A percentile compares a stretch with the other conserved stretches of the same genome.
Conservation (phyloP, 345 rosid species). For the Draba incana region DNA sequence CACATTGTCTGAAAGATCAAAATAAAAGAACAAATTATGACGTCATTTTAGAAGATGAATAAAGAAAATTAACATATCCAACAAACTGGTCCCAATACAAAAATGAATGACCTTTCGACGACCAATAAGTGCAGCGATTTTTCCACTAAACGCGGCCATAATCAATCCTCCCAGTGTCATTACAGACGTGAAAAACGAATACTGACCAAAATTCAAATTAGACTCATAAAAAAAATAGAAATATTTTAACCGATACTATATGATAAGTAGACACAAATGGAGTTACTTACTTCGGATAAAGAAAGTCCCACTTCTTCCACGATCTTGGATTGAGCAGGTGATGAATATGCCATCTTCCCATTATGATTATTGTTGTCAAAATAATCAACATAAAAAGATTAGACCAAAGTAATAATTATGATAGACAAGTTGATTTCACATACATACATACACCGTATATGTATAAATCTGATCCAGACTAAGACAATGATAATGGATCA, state of each 20-base stretch:
- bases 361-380: neutral
- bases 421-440: no score
- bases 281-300: conserved; percentile 57
- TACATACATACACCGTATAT: no score
- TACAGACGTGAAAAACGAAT: conserved; percentile 41
- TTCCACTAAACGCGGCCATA: conserved; percentile 41
- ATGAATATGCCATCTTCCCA: conserved; percentile 60
- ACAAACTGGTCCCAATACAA: no score
- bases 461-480: neutral
- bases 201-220: conserved; percentile 25
- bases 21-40: conserved; percentile 6
- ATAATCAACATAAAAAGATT: neutral
- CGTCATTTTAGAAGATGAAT: neutral
- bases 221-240: neutral
- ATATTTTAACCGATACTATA: no score
- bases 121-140: conserved; percentile 42
- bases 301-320: conserved; percentile 66
- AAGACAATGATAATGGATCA: neutral
- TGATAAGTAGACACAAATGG: neutral
- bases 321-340: conserved; percentile 67
- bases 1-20: conserved; percentile 46
- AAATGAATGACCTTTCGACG: conserved; percentile 35
- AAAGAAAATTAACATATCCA: no score
- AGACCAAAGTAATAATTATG: neutral
- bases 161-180: conserved; percentile 45